A percentile compares a stretch with the other conserved stretches of the same genome.
These are phyloP conservation scores for Senna tora DNA, from an alignment of 306 rosid genomes.

Conservation along the genomic window DNA sequence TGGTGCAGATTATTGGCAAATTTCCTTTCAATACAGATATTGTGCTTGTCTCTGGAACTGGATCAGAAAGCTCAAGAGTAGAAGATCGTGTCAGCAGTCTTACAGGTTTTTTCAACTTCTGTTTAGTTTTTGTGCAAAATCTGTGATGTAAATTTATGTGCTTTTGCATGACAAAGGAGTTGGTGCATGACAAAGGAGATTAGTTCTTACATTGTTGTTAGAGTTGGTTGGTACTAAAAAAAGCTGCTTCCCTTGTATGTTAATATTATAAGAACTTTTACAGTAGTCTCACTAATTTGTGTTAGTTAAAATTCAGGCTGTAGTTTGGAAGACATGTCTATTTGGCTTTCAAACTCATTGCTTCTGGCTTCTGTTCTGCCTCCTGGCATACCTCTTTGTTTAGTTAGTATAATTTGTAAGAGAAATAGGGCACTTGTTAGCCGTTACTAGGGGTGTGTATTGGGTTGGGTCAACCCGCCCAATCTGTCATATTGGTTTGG, in stretches of 20 bases:
- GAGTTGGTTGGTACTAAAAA: constrained; percentile 34
- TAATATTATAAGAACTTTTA: constrained; percentile 29
- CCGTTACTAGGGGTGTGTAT: no score
- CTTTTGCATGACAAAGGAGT: constrained; percentile 22
- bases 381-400: constrained; percentile 28
- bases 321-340: constrained; percentile 34
- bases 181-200: constrained; percentile 16
- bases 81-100: constrained; percentile 73
- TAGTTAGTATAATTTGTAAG: constrained; percentile 19
- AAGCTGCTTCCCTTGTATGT: constrained; percentile 36
- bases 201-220: constrained; percentile 22
- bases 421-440: constrained; percentile 20
- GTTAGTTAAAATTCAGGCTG: constrained; percentile 28
- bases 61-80: constrained; percentile 53
- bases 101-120: constrained; percentile 63
- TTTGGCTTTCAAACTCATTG: constrained; percentile 30
- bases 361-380: constrained; percentile 31
- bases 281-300: constrained; percentile 16
- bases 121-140: constrained; percentile 14
- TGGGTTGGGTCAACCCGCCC: no score
- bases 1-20: constrained; percentile 73
- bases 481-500: no score
- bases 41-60: constrained; percentile 74
- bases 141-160: constrained; percentile 29
- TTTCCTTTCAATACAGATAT: constrained; percentile 78